Evolutionary conservation across 2,329 filamentous ascomycete species (phyloP), one percentile per base, ranked within the genome.

Genomic region (Ceratocystis eucalypticola): DNA sequence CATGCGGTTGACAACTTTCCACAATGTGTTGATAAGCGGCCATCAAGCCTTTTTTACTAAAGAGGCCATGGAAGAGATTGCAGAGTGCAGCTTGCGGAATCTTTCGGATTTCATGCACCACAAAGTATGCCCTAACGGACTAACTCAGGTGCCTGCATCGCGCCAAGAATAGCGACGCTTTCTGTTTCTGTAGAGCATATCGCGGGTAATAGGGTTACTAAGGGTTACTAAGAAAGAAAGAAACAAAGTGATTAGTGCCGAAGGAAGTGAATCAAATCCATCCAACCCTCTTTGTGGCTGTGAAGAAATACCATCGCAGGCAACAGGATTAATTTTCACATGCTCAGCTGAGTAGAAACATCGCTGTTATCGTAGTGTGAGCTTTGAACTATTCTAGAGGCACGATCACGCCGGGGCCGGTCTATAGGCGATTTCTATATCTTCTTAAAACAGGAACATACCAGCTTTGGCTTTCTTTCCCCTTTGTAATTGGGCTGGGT

Each of bases 21-120:
- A 80, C 68, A 88, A 88, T 69, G 85, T 87, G 2, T 73, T 88
- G 57, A 76, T 88, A 68, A 85, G 81, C 69, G 85, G 85, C 0
- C 86, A 88, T 70, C 86, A 88, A 76, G 86, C 83, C 1, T 88
- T 88, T 75, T 86, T 88, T 70, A 88, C 85, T 4, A 76, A 81
- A 44, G 85, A 88, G 74, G 86, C 86, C 0, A 74, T 88, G 62
- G 75, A 76, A 6, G 84, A 87, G 74, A 88, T 88, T 70, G 80
- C 85, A 1, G 79, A 81, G 59, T 80, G 78, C 64, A 87, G 84
- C 1, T 70, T 87, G 68, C 74, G 75, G 66, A 88, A 87, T 72
- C 71, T 86, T 2, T 76, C 76, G 33, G 79, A 82, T 68, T 79
- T 80, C 20, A 70, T 73, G 28, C 69, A 68, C 8, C 71, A 69